Conservation (phyloP, 805 yeast genomes). For the Candida oleophila region DNA sequence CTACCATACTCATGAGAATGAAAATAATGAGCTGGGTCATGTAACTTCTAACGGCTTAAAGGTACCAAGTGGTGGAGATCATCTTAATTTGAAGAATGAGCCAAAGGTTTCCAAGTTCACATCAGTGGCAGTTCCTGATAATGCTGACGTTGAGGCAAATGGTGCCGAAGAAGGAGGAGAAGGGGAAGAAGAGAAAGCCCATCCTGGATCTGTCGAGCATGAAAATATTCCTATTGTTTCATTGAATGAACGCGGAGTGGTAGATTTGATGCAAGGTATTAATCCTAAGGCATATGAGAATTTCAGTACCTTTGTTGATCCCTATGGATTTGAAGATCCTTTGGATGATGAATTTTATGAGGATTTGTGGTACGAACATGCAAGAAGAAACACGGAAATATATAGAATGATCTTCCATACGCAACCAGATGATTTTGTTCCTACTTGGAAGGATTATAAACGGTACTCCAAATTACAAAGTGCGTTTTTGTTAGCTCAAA, state of each 20-base stretch:
- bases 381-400: conserved; percentile 77
- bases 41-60: not conserved
- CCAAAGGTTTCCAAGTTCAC: conserved; percentile 1
- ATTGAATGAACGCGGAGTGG: conserved; percentile 42
- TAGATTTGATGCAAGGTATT: conserved; percentile 37
- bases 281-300: conserved; percentile 36
- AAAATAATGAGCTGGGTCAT: not conserved
- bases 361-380: conserved; percentile 81
- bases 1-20: not conserved
- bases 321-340: conserved; percentile 88
- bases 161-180: not conserved
- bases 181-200: not conserved
- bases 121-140: not conserved
- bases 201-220: not conserved
- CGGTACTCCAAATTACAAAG: conserved; percentile 57
- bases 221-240: conserved; percentile 42
- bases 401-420: conserved; percentile 85
- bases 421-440: conserved; percentile 93
- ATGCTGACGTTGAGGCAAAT: not conserved
- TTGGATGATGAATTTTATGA: conserved; percentile 76
- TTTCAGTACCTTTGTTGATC: conserved; percentile 65
- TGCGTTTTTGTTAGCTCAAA: conserved; percentile 51
- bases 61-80: not conserved
- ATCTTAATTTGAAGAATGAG: not conserved
- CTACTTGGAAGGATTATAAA: conserved; percentile 87